Conservation (phyloP, 768 basidiomycete genomes). For the Termitomyces sp. region DNA sequence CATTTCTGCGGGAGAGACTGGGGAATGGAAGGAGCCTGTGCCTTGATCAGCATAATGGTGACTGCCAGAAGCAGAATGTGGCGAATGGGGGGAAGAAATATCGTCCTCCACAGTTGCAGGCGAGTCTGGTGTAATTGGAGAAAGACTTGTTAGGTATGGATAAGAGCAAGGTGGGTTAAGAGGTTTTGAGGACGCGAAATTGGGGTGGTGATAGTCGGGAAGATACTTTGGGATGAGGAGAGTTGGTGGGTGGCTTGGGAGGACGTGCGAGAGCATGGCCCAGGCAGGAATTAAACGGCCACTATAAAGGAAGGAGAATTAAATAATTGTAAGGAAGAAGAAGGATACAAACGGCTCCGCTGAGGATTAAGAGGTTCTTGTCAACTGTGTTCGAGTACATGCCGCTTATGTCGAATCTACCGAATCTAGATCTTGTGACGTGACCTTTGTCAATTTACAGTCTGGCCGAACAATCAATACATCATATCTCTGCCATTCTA, state of each 20-base stretch:
- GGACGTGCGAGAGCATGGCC: constrained; percentile 20
- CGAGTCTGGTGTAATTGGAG: constrained; percentile 21
- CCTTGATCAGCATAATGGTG: constrained; percentile 25
- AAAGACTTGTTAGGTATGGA: constrained; percentile 17
- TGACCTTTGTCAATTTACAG: constrained; percentile 21
- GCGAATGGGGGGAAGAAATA: constrained; percentile 25
- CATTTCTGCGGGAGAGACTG: constrained; percentile 25
- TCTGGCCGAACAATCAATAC: constrained; percentile 24
- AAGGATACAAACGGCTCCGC: constrained; percentile 16
- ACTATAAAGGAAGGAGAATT: constrained; percentile 13
- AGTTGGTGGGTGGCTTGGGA: constrained; percentile 15
- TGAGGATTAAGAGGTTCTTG: constrained; percentile 17
- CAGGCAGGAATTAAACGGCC: not conserved
- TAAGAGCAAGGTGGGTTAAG: constrained; percentile 18
- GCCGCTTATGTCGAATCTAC: constrained; percentile 15
- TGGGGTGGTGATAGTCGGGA: constrained; percentile 12
- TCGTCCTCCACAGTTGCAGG: constrained; percentile 32
- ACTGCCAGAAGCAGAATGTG: constrained; percentile 20
- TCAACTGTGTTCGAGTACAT: constrained; percentile 4
- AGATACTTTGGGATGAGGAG: constrained; percentile 21
- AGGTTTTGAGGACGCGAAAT: constrained; percentile 18
- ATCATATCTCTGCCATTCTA: constrained; percentile 20
- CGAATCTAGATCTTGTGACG: constrained; percentile 30
- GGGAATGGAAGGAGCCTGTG: constrained; percentile 25
- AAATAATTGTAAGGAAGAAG: constrained; percentile 7